These are phyloP conservation scores for Phoma sp. DNA, from an alignment of 2,329 filamentous ascomycete genomes.

Conservation along the genomic window DNA sequence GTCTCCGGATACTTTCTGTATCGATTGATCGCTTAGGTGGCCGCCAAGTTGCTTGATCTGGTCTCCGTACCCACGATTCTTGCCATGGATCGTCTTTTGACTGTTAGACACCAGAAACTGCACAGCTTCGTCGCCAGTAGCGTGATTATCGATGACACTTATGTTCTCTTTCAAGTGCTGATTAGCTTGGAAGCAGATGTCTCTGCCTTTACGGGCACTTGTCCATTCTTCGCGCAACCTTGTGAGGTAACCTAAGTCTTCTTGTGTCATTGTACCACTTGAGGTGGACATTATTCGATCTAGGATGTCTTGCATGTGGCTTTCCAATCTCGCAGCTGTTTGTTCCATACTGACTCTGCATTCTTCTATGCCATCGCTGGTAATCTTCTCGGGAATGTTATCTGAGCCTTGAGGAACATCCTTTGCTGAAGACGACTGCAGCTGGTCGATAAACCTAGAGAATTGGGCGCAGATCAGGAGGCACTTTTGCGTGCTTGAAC, in stretches of 20 bases:
- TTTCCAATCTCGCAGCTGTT: conserved; percentile 15
- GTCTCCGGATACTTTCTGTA: conserved; percentile 8
- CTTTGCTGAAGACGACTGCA: conserved; percentile 5
- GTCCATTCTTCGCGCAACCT: conserved; percentile 18
- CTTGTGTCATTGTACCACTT: conserved; percentile 6
- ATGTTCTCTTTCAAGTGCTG: conserved; percentile 14
- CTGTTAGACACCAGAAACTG: conserved; percentile 17
- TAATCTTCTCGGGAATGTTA: conserved; percentile 9
- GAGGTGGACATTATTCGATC: conserved; percentile 11
- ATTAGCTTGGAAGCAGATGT: conserved; percentile 14
- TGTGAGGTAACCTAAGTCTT: conserved; percentile 6
- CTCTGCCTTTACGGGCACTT: conserved; percentile 16
- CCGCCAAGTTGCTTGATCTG: conserved; percentile 10
- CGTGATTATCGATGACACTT: conserved; percentile 19
- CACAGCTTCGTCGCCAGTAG: conserved; percentile 16
- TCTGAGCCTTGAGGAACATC: neutral
- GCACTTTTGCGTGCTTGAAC: conserved; percentile 21
- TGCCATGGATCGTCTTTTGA: conserved; percentile 19
- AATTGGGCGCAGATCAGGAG: conserved; percentile 19
- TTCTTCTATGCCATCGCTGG: conserved; percentile 16
- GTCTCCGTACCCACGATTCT: conserved; percentile 16
- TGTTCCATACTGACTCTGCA: conserved; percentile 15
- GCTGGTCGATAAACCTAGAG: conserved; percentile 18
- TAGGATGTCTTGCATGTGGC: conserved; percentile 14
- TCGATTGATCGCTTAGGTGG: conserved; percentile 9